Evolutionary conservation across 805 yeast genomes (phyloP).

Genomic region (Teunomyces lycoperdinae): DNA sequence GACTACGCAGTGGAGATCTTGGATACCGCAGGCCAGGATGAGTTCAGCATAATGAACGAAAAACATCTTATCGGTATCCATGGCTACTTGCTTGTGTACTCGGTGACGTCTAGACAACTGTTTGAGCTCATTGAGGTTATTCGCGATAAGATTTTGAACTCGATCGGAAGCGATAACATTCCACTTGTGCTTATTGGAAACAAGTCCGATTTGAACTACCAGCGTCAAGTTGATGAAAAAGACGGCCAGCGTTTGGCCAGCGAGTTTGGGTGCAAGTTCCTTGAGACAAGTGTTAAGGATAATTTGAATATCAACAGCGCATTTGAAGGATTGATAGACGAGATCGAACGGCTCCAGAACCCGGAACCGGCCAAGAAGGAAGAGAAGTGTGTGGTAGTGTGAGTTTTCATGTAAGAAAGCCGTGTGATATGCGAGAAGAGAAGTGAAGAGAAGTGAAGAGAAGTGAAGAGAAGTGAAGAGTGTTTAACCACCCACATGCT

Average conservation of each 20-base stretch:
- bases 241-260: constrained; percentile 41
- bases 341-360: constrained; percentile 62
- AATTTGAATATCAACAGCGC: constrained; percentile 54
- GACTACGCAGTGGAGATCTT: constrained; percentile 80
- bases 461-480: neutral
- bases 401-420: neutral
- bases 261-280: constrained; percentile 43
- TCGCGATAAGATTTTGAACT: constrained; percentile 79
- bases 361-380: constrained; percentile 40
- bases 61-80: constrained; percentile 78
- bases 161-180: constrained; percentile 47
- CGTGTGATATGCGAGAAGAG: neutral
- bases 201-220: constrained; percentile 61
- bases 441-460: neutral
- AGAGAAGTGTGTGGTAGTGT: constrained; percentile 52
- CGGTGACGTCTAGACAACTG: constrained; percentile 73
- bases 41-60: constrained; percentile 75
- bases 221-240: constrained; percentile 54
- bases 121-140: constrained; percentile 75
- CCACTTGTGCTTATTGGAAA: constrained; percentile 60
- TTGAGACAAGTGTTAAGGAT: constrained; percentile 50
- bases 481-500: too few species aligned
- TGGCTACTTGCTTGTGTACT: constrained; percentile 79
- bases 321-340: constrained; percentile 56
- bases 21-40: constrained; percentile 95